phyloP scores from a whole-genome alignment of 2,329 filamentous ascomycete species.

The Pseudopyrenochaeta lycopersici region DNA sequence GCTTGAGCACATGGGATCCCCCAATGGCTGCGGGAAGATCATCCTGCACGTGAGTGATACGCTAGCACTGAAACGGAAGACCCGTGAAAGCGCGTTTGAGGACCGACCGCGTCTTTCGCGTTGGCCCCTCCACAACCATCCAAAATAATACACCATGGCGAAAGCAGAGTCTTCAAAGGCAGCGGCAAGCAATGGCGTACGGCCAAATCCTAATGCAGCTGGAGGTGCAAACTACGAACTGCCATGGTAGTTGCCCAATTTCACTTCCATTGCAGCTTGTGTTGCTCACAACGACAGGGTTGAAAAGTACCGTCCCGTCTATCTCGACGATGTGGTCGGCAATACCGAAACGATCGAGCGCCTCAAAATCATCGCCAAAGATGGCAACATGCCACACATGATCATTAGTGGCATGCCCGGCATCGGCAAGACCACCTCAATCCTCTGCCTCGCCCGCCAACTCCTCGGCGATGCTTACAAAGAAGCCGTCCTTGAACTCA shows the following conservation, averaged over 20 bases:
- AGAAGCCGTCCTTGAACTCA: slow-evolving; percentile 94
- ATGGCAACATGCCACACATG: slow-evolving; percentile 99
- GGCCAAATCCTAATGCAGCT: slow-evolving; percentile 50
- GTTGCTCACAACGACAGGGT: slow-evolving; percentile 70
- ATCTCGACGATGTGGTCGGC: slow-evolving; percentile 95
- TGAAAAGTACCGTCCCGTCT: slow-evolving; percentile 95
- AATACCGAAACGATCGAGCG: slow-evolving; percentile 98
- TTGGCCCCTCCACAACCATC: slow-evolving; percentile 26
- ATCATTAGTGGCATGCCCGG: slow-evolving; percentile 99
- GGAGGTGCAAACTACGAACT: slow-evolving; percentile 71
- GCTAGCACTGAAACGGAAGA: slow-evolving; percentile 12
- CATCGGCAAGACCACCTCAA: slow-evolving; percentile 97
- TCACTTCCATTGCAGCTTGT: not conserved
- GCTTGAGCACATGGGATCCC: not conserved
- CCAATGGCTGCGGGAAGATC: too few species aligned
- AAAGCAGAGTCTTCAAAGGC: slow-evolving; percentile 61
- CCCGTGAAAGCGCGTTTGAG: slow-evolving; percentile 31
- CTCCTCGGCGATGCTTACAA: slow-evolving; percentile 93
- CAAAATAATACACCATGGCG: slow-evolving; percentile 50
- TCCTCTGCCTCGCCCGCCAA: slow-evolving; percentile 91
- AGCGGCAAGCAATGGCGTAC: slow-evolving; percentile 54
- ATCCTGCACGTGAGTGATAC: slow-evolving; percentile 20
- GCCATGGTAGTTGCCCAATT: slow-evolving; percentile 69
- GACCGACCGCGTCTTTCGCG: slow-evolving; percentile 34
- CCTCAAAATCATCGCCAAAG: slow-evolving; percentile 96